Evolutionary conservation across 176 grass and related monocot species (phyloP).

Genomic region (Typha latifolia): DNA sequence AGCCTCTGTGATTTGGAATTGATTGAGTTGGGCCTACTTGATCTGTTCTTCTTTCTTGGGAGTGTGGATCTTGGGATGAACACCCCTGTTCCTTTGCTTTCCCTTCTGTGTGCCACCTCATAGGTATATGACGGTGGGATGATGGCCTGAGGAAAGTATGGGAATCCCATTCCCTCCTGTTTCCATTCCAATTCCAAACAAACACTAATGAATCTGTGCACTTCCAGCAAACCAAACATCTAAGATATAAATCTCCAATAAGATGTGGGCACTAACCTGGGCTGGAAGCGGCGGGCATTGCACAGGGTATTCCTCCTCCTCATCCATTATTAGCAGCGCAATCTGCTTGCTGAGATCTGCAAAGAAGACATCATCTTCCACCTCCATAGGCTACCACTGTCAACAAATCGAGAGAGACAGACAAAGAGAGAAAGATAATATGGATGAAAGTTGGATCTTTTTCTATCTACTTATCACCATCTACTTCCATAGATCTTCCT

Average conservation of each 20-base stretch:
- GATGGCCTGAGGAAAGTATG: background rate
- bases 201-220: background rate
- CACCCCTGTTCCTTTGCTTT: conserved; percentile 56
- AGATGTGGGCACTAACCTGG: conserved; percentile 19
- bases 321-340: conserved; percentile 86
- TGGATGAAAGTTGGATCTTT: background rate
- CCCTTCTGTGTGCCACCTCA: conserved; percentile 12
- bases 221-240: too few species aligned
- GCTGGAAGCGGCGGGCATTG: conserved; percentile 31
- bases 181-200: background rate
- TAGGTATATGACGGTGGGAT: conserved; percentile 9
- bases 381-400: conserved; percentile 13
- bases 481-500: conserved; percentile 25
- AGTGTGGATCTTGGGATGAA: conserved; percentile 44
- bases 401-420: background rate
- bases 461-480: background rate
- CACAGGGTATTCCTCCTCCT: conserved; percentile 57
- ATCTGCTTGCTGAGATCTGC: conserved; percentile 96
- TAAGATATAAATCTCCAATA: background rate
- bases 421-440: background rate
- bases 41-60: conserved; percentile 28
- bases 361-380: conserved; percentile 87
- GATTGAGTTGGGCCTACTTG: conserved; percentile 13
- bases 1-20: conserved; percentile 1
- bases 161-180: background rate